Evolutionary conservation across 2,329 filamentous ascomycete genomes (phyloP), one percentile per base, ranked within the genome.

Genomic region (Apiospora kogelbergensis): DNA sequence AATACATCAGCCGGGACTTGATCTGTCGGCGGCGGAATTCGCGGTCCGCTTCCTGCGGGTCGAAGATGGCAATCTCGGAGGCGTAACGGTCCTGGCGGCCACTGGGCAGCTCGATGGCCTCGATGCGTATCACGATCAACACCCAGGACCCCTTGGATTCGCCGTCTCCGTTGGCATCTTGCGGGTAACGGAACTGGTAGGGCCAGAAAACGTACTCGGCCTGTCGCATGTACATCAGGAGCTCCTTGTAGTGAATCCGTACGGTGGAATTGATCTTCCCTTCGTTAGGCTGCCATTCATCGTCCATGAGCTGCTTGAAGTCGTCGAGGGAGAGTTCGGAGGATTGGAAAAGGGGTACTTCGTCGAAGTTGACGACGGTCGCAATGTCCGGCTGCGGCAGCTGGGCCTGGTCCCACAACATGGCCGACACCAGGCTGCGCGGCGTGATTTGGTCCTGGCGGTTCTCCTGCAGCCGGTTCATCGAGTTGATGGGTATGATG

Each of bases 191-290:
- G 24, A 42, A 68, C 63, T 68, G 67, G 60, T 68, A 68, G 17
- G 67, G 67, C 63, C n/a, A 24, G 60, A 68, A 65, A 20, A 68
- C 67, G 67, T 68, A 68, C 40, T 68, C 67, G 24, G 67, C 67
- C 30, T 48, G 20, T 20, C 67, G 60, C 67, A 68, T 65, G 20
- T 45, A 42, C 20, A 42, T 60, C 41, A 22, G 42, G 67, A 68
- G 41, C 11, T 63, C 42, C 7, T 57, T 26, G 22, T 33, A 33
- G 13, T 20, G 5, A 17, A 37, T 6, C 15, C 15, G 3, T 6
- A 41, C 15, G 10, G 2, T 20, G 17, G 33, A 37, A n/a, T 26
- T 33, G 10, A 42, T 11, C 10, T 3, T 42, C 40, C 11, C 11
- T 42, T 42, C 13, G 40, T 9, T 40, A 40, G 40, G 40, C 10